Evolutionary conservation across 495 filamentous ascomycete genomes (phyloP).

Genomic region (Parmelia sp.): DNA sequence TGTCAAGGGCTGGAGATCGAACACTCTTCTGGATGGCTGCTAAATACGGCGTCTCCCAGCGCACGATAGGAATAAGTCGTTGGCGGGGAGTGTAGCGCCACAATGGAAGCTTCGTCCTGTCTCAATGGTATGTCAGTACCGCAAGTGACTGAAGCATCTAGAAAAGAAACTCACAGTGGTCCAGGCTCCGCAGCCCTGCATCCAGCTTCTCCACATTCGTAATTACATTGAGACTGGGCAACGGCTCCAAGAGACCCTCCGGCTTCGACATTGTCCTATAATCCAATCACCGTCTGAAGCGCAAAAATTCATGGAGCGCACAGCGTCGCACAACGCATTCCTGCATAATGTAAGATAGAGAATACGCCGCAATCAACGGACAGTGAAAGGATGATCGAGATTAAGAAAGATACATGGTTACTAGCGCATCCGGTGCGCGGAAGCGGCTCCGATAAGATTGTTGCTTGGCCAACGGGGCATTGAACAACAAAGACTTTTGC

Average conservation of each 20-base stretch:
- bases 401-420: background rate
- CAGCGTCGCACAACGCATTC: background rate
- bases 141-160: background rate
- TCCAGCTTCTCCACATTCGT: conserved; percentile 49
- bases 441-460: conserved; percentile 1
- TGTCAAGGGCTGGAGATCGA: conserved; percentile 76
- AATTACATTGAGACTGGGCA: conserved; percentile 24
- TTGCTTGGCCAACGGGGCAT: background rate
- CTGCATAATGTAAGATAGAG: background rate
- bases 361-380: background rate
- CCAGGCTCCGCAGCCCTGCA: conserved; percentile 63
- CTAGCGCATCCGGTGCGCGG: background rate
- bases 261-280: background rate
- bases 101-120: conserved; percentile 72
- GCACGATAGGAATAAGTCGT: conserved; percentile 72
- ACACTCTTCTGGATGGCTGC: conserved; percentile 73
- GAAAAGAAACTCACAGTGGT: conserved; percentile 57
- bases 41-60: conserved; percentile 93
- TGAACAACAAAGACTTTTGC: background rate
- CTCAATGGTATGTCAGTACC: conserved; percentile 38
- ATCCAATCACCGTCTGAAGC: background rate
- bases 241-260: conserved; percentile 14
- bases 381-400: background rate
- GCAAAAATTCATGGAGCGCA: background rate
- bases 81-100: conserved; percentile 88